Evolutionary conservation across 1,284 basidiomycete genomes (phyloP), one percentile per base, ranked within the genome.

Genomic region (Ustilago lituana): DNA sequence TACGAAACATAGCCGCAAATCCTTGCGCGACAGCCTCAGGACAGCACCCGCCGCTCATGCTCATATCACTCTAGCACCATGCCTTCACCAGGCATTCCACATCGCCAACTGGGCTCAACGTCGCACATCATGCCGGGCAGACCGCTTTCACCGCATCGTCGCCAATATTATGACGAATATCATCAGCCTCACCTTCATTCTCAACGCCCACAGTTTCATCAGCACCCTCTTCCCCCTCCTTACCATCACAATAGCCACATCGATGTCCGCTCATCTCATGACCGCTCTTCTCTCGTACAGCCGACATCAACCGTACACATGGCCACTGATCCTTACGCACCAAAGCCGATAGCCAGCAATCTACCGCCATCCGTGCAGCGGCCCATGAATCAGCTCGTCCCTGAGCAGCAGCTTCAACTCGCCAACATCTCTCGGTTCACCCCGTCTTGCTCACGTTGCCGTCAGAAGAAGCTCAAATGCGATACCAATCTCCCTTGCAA

Each of bases 401-500:
- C 67, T 1, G 67, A 65, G 43, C 67, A 70, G 50, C 67, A 65
- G 33, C 45, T 58, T 12, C 67, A 70, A 29, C 45, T 70, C 17
- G 55, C 61, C 53, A 61, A 73, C 48, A 52, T 64, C 31, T 46
- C 59, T 31, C 60, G 62, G 29, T 66, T 67, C 43, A 74, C 72
- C 0, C 72, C 63, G 2, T 67, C 63, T 5, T 74, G 72, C 53
- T 66, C 68, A 4, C 54, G 72, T 10, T 71, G 72, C 37, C 51
- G 72, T 12, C 49, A 50, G 11, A 74, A 74, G 40, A 74, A 74
- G 59, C 68, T 74, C 52, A 70, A 70, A 33, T 74, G 72, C 50
- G 66, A 70, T 31, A 67, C 67, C 6, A 61, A 68, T 26, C 51
- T 67, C 12, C 69, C 69, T 0, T 72, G 69, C 49, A 72, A 72